These are phyloP conservation scores for Boletus sp. DNA, from an alignment of 768 basidiomycete species.

Conservation along the genomic window DNA sequence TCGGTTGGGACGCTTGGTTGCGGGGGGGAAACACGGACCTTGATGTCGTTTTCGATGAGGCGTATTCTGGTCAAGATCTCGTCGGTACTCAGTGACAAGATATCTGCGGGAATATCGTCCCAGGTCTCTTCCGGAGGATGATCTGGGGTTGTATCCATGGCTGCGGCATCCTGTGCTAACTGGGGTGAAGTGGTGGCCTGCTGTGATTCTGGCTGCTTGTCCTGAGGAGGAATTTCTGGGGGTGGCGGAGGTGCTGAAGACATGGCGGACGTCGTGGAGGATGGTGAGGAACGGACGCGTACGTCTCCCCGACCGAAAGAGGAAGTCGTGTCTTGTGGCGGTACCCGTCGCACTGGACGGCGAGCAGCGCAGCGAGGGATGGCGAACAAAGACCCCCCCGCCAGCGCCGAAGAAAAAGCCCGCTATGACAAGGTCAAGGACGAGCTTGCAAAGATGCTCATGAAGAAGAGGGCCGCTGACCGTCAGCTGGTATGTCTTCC, in stretches of 20 bases:
- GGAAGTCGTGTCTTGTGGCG: conserved; percentile 16
- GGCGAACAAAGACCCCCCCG: conserved; percentile 39
- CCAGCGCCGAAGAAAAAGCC: conserved; percentile 63
- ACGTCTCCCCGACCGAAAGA: conserved; percentile 21
- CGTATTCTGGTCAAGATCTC: conserved; percentile 88
- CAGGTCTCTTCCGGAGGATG: conserved; percentile 73
- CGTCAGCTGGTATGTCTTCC: conserved; percentile 62
- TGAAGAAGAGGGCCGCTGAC: conserved; percentile 72
- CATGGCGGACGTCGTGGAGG: conserved; percentile 32
- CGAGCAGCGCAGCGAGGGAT: conserved; percentile 15
- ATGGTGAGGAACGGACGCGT: conserved; percentile 23
- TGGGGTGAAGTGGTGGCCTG: conserved; percentile 30
- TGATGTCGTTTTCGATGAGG: conserved; percentile 95
- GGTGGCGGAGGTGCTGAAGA: conserved; percentile 59
- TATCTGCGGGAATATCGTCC: conserved; percentile 90
- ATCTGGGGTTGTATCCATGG: conserved; percentile 78
- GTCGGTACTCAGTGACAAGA: conserved; percentile 72
- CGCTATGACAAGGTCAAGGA: conserved; percentile 72
- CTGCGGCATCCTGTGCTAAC: conserved; percentile 33
- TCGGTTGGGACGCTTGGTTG: not conserved
- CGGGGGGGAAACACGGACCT: conserved; percentile 45
- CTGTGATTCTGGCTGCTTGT: conserved; percentile 49
- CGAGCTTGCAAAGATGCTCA: conserved; percentile 68
- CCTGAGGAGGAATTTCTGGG: conserved; percentile 36
- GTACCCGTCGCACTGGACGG: not conserved